These are phyloP conservation scores for Sporisorium exsertum DNA, from an alignment of 1,284 basidiomycete species.

Conservation along the genomic window DNA sequence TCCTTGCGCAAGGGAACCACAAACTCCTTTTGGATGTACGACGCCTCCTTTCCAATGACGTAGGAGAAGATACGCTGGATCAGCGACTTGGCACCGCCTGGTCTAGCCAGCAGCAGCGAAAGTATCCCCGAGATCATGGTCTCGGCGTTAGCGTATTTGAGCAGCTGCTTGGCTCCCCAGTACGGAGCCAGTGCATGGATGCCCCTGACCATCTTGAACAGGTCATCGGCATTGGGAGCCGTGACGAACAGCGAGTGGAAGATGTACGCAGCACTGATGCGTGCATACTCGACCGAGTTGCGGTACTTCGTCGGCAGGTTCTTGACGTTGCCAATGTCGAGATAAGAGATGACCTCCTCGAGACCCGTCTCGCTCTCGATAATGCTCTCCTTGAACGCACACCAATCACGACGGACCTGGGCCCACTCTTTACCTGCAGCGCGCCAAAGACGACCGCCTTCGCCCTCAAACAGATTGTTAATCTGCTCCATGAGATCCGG, in stretches of 20 bases:
- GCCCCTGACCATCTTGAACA: slow-evolving; percentile 63
- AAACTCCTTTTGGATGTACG: slow-evolving; percentile 62
- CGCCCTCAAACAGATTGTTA: slow-evolving; percentile 58
- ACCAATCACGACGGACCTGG: slow-evolving; percentile 55
- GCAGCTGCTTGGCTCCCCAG: slow-evolving; percentile 68
- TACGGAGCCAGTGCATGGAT: slow-evolving; percentile 66
- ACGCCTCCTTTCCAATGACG: slow-evolving; percentile 58
- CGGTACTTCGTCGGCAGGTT: slow-evolving; percentile 63
- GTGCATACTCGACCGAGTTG: slow-evolving; percentile 64
- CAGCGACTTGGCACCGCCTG: slow-evolving; percentile 66
- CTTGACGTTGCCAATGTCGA: slow-evolving; percentile 60
- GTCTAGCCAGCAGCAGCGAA: slow-evolving; percentile 63
- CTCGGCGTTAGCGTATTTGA: slow-evolving; percentile 65
- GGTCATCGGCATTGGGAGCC: slow-evolving; percentile 60
- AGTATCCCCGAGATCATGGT: slow-evolving; percentile 65
- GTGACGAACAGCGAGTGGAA: slow-evolving; percentile 64
- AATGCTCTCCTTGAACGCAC: slow-evolving; percentile 63
- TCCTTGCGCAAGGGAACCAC: slow-evolving; percentile 61
- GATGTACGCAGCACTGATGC: slow-evolving; percentile 62
- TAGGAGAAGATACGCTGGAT: slow-evolving; percentile 64
- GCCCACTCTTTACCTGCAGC: slow-evolving; percentile 60
- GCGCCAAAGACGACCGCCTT: slow-evolving; percentile 53
- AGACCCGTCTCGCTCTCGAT: slow-evolving; percentile 67
- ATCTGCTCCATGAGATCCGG: slow-evolving; percentile 49
- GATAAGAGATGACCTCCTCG: slow-evolving; percentile 58